Percentiles rank a stretch among this genome's conserved stretches.
Evolutionary conservation across 192 early-diverging fungal genomes (phyloP).

Genomic region (Coemansia sp.): DNA sequence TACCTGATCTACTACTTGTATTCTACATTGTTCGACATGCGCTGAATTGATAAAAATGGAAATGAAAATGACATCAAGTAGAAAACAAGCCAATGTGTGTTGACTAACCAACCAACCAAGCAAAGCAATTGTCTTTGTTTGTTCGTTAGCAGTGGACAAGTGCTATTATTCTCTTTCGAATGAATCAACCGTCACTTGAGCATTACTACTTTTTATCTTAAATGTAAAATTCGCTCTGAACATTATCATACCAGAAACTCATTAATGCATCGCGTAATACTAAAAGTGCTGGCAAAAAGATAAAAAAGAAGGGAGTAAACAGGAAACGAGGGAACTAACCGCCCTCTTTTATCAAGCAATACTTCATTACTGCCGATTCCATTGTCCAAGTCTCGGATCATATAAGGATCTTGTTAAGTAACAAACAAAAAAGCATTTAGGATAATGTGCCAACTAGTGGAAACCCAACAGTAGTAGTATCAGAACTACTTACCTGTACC

Average conservation of each 20-base stretch:
- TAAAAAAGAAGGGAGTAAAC: background rate
- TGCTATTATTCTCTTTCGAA: too few species aligned
- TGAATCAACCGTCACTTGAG: background rate
- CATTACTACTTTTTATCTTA: background rate
- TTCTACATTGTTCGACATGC: background rate
- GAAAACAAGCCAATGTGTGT: too few species aligned
- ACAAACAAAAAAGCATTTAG: background rate
- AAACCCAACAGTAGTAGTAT: background rate
- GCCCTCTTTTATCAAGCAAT: background rate
- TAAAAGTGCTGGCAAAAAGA: too few species aligned
- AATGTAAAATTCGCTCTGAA: background rate
- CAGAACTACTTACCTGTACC: background rate
- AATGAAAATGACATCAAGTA: too few species aligned
- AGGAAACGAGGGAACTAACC: background rate
- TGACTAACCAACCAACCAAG: too few species aligned
- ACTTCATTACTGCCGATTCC: background rate
- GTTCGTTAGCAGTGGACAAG: too few species aligned
- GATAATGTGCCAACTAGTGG: background rate
- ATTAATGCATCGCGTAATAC: too few species aligned
- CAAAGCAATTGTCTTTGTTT: too few species aligned
- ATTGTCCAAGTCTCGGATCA: conserved; percentile 2
- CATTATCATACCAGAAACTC: too few species aligned
- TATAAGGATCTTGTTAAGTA: background rate
- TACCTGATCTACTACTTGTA: background rate
- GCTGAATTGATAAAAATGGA: background rate